Conservation (phyloP, 2,329 filamentous ascomycete species). For the Botryotinia narcissicola region DNA sequence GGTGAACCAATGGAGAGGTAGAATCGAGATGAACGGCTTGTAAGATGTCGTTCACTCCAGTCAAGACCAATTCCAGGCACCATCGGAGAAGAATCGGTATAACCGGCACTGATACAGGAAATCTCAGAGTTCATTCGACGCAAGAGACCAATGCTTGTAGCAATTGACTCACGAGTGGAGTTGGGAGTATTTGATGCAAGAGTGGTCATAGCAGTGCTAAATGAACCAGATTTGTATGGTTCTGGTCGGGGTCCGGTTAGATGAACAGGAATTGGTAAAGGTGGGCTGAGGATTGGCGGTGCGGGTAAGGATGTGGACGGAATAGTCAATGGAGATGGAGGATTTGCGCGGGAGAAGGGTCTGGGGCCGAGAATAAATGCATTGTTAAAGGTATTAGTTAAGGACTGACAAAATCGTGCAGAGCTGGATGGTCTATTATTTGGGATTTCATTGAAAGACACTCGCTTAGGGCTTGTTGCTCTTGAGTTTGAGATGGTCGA, state of each 20-base stretch:
- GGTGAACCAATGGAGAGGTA: conserved; percentile 14
- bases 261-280: conserved; percentile 24
- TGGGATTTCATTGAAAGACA: not conserved
- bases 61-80: conserved; percentile 2
- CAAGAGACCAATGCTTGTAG: conserved; percentile 18
- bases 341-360: conserved; percentile 5
- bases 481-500: not conserved
- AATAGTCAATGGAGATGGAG: conserved; percentile 16
- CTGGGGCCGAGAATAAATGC: not conserved
- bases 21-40: conserved; percentile 10
- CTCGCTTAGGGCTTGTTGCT: not conserved
- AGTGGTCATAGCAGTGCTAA: conserved; percentile 3
- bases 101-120: conserved; percentile 4
- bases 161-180: conserved; percentile 16
- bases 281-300: conserved; percentile 26
- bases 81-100: not conserved
- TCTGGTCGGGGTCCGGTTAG: conserved; percentile 26
- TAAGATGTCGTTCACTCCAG: not conserved
- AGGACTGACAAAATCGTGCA: not conserved
- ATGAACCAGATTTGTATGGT: conserved; percentile 13
- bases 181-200: not conserved
- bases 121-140: conserved; percentile 24
- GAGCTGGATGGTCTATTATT: not conserved
- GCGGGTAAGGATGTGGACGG: conserved; percentile 20
- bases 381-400: not conserved